These are phyloP conservation scores for Colletotrichum navitas DNA, from an alignment of 2,329 filamentous ascomycete genomes.

Conservation along the genomic window DNA sequence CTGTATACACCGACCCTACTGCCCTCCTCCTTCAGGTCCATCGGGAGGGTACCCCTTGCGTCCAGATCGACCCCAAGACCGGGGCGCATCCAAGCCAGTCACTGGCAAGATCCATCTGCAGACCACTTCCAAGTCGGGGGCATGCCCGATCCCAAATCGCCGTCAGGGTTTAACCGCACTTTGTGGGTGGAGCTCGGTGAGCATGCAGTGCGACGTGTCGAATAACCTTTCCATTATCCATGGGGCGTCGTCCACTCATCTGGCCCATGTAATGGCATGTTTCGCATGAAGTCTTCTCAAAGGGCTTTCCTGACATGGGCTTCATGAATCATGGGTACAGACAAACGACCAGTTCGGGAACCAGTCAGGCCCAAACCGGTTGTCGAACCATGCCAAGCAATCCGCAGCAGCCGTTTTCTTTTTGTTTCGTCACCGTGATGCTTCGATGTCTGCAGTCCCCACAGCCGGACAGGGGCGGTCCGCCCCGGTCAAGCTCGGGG, in stretches of 20 bases:
- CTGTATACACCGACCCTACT: neutral
- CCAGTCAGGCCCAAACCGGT: neutral
- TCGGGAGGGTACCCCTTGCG: neutral
- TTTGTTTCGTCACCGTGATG: slow-evolving; percentile 27
- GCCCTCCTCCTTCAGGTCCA: neutral
- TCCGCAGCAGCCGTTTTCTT: neutral
- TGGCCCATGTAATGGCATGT: neutral
- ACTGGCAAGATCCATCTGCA: neutral
- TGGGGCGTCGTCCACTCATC: neutral
- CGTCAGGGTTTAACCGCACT: neutral
- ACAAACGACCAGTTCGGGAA: neutral
- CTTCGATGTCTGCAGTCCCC: neutral
- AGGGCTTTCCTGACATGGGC: neutral
- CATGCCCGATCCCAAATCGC: neutral
- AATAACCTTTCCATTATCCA: neutral
- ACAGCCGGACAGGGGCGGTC: slow-evolving; percentile 1
- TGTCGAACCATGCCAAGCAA: neutral
- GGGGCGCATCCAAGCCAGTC: neutral
- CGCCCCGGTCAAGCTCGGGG: too few species aligned
- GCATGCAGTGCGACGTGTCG: slow-evolving; percentile 16
- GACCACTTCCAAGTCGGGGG: neutral
- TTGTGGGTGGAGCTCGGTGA: slow-evolving; percentile 8
- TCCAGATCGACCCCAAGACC: neutral
- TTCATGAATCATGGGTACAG: neutral
- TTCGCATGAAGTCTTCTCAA: neutral